Evolutionary conservation across 2,329 filamentous ascomycete species (phyloP), one percentile per base, ranked within the genome.

Genomic region (Pseudocercospora crystallina): DNA sequence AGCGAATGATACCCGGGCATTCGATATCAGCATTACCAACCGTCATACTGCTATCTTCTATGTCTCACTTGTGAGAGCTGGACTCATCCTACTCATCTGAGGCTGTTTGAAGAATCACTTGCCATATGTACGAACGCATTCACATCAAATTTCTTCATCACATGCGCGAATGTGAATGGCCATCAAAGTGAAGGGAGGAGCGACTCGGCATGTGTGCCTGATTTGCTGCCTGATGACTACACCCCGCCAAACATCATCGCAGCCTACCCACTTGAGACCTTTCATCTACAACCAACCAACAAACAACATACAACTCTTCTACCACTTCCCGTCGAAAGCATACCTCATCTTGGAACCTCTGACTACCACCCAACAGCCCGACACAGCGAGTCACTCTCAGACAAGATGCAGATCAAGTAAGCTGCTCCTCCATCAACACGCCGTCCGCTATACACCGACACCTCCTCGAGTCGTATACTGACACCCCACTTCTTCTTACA

Each of bases 401-500:
- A n/a, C n/a, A 50, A 30, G 10, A 50, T 50, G 47, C 47, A 50
- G 40, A 50, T 50, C 47, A 50, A 50, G 47, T 50, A 44, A 34
- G 41, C 32, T 33, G 20, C 15, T 11, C 20, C n/a, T 13, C 39
- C 34, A 42, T 30, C 38, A 36, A 31, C 15, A 39, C 26, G 12
- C 34, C 34, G 13, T 26, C 8, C 30, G 29, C 5, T n/a, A 11
- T 34, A 9, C 20, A 26, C 45, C 42, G 8, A 35, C 38, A 2
- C 20, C 7, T 13, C 31, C 30, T 20, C 39, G 10, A 26, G 20
- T 26, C 20, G 20, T 26, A 26, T 26, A 40, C 36, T 52, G 14
- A 44, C 31, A 35, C 10, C 44, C n/a, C 15, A 17, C 37, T 5
- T 17, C 15, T 20, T 11, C 14, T n/a, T 15, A 10, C 54, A 99